A percentile compares a stretch with the other conserved stretches of the same genome.
These are phyloP conservation scores for Aphanoascus verrucosus DNA, from an alignment of 2,329 filamentous ascomycete genomes.

Conservation along the genomic window DNA sequence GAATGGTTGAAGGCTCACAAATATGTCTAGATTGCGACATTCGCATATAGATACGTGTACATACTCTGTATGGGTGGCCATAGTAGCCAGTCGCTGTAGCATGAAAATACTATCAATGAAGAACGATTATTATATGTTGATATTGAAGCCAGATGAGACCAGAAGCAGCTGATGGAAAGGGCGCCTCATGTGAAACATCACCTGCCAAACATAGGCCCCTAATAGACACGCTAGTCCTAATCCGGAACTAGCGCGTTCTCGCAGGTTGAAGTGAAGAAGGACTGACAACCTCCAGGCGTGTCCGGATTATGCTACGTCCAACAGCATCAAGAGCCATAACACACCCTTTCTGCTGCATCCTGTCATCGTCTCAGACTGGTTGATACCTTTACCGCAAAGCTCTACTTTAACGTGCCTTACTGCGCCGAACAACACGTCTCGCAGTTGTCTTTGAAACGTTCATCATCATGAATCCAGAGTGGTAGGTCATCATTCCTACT, in stretches of 20 bases:
- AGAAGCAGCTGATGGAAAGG: not conserved
- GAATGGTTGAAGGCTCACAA: constrained; percentile 64
- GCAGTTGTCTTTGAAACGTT: constrained; percentile 1
- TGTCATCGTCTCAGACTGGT: constrained; percentile 4
- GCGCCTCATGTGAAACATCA: constrained; percentile 3
- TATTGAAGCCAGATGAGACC: not conserved
- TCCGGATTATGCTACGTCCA: not conserved
- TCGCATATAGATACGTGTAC: not conserved
- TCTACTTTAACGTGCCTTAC: not conserved
- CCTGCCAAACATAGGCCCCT: not conserved
- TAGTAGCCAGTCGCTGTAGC: not conserved
- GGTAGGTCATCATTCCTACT: constrained; percentile 26
- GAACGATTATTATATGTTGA: not conserved
- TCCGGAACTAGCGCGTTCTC: not conserved
- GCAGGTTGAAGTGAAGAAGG: constrained; percentile 1
- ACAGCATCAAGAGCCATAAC: constrained; percentile 5
- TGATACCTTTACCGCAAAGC: constrained; percentile 8
- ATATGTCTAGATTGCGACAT: constrained; percentile 38
- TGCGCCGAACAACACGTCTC: not conserved
- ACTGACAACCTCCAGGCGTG: constrained; percentile 10
- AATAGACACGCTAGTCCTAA: not conserved
- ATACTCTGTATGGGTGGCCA: not conserved
- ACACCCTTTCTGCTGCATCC: constrained; percentile 10
- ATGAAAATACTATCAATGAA: not conserved
- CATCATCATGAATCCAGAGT: constrained; percentile 42